phyloP scores from a whole-genome alignment of 2,329 filamentous ascomycete species.

The Gyromitra esculenta region DNA sequence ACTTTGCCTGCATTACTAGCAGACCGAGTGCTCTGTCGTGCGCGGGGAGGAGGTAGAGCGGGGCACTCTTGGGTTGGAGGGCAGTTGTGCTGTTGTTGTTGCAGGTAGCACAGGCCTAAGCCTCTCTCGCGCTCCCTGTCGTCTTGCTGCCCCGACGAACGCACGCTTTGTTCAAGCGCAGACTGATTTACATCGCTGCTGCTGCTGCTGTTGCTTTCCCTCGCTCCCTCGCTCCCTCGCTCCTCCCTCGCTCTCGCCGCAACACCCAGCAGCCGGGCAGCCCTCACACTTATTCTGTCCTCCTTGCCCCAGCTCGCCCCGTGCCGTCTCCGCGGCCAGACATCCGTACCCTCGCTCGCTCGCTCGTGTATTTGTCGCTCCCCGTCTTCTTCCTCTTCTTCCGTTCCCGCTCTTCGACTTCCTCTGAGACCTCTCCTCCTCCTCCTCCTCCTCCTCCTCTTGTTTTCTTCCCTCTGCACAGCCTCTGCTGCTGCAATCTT shows the following conservation, averaged over 20 bases:
- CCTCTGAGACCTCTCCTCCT: slow-evolving; percentile 32
- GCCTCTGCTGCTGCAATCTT: slow-evolving; percentile 37
- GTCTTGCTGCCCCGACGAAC: slow-evolving; percentile 35
- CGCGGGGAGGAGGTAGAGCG: slow-evolving; percentile 51
- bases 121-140: slow-evolving; percentile 32
- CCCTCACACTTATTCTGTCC: slow-evolving; percentile 28
- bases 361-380: not conserved
- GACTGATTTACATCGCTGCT: slow-evolving; percentile 19
- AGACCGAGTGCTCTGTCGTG: slow-evolving; percentile 43
- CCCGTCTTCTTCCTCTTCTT: slow-evolving; percentile 13
- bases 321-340: slow-evolving; percentile 43
- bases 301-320: slow-evolving; percentile 29
- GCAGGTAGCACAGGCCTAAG: slow-evolving; percentile 43
- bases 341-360: slow-evolving; percentile 24
- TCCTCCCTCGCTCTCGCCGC: slow-evolving; percentile 10
- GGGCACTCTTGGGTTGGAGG: slow-evolving; percentile 34
- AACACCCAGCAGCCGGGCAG: slow-evolving; percentile 27
- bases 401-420: slow-evolving; percentile 22
- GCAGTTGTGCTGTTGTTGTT: slow-evolving; percentile 5
- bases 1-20: slow-evolving; percentile 23
- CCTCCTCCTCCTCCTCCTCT: slow-evolving; percentile 43
- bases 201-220: slow-evolving; percentile 16
- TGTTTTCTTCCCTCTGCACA: slow-evolving; percentile 47
- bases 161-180: slow-evolving; percentile 23
- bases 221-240: slow-evolving; percentile 12